Evolutionary conservation across 345 rosid species (phyloP).

Genomic region (Hypericum androsaemum): DNA sequence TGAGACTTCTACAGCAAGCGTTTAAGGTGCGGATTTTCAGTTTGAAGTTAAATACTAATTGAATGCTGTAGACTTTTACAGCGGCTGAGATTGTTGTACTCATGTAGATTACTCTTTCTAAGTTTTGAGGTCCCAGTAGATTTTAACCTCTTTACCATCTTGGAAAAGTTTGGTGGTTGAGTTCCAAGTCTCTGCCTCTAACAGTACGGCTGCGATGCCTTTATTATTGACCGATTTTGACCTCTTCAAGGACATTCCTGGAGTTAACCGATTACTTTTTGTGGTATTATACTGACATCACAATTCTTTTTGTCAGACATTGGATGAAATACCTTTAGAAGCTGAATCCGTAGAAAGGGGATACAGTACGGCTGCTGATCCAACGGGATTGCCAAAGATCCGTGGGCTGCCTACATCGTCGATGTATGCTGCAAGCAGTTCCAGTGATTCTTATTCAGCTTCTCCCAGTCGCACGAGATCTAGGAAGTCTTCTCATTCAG

Average conservation of each 20-base stretch:
- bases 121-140: no score
- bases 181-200: no score
- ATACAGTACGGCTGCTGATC: background rate
- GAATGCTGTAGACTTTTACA: background rate
- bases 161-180: no score
- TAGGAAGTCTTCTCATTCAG: constrained; percentile 3
- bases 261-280: no score
- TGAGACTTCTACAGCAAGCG: constrained; percentile 23
- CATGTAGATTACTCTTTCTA: background rate
- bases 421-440: background rate
- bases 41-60: background rate
- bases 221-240: no score
- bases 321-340: constrained; percentile 1
- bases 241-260: no score
- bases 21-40: constrained; percentile 22
- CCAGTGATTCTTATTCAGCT: background rate
- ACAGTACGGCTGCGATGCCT: no score
- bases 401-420: background rate
- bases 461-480: background rate
- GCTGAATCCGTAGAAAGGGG: constrained; percentile 5
- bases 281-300: no score
- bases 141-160: no score
- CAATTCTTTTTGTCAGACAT: background rate
- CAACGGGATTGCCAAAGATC: background rate
- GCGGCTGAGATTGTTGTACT: background rate